Evolutionary conservation across 2,329 filamentous ascomycete species (phyloP).

Genomic region (Paecilomyces dactylethromorphus): DNA sequence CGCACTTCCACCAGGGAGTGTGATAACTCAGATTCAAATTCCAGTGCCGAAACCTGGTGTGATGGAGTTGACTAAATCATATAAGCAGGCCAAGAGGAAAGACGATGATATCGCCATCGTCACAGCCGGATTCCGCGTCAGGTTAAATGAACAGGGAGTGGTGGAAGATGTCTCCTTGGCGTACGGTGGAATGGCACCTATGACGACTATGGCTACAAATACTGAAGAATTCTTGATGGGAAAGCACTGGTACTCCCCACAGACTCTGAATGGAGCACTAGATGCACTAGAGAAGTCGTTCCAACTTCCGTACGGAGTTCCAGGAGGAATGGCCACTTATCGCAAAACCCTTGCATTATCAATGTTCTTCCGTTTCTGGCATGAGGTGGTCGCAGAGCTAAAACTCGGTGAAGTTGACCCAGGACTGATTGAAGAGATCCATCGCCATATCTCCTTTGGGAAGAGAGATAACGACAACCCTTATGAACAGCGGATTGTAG

Average conservation of each 20-base stretch:
- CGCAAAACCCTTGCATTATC: constrained; percentile 73
- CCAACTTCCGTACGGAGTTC: constrained; percentile 73
- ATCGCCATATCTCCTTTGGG: constrained; percentile 69
- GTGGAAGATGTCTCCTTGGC: constrained; percentile 67
- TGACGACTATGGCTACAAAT: constrained; percentile 67
- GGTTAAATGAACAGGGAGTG: constrained; percentile 54
- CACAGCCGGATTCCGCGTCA: constrained; percentile 67
- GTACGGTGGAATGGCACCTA: constrained; percentile 83
- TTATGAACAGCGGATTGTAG: constrained; percentile 67
- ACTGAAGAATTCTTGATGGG: constrained; percentile 63
- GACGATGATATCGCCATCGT: constrained; percentile 92
- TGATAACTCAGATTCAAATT: constrained; percentile 72
- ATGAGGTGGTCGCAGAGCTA: constrained; percentile 64
- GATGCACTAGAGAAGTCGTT: constrained; percentile 71
- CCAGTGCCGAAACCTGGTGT: constrained; percentile 59
- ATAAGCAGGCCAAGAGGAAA: constrained; percentile 86
- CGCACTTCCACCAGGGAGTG: constrained; percentile 63
- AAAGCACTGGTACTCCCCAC: constrained; percentile 64
- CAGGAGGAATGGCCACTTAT: constrained; percentile 86
- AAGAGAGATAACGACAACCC: constrained; percentile 64
- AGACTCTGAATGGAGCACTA: constrained; percentile 75
- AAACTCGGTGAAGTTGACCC: constrained; percentile 51
- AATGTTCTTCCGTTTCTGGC: constrained; percentile 91
- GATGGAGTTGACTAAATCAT: constrained; percentile 71
- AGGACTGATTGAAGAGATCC: constrained; percentile 68